These are phyloP conservation scores for Neofusicoccum laricinum DNA, from an alignment of 2,329 filamentous ascomycete genomes.

Conservation along the genomic window DNA sequence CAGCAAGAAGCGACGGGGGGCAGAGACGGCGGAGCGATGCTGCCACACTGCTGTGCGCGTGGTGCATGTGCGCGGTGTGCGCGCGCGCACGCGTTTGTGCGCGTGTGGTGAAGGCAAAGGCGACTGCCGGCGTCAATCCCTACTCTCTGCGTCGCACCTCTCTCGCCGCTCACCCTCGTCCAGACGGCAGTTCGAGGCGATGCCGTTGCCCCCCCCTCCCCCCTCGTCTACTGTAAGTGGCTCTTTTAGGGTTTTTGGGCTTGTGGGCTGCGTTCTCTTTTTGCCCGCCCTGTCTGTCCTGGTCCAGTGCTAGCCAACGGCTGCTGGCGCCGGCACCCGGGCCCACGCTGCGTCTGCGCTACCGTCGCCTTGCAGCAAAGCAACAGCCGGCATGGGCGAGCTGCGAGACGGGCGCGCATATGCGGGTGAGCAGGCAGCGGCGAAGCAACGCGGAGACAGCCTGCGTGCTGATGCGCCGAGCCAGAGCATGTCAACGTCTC, in stretches of 20 bases:
- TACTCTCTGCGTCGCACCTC: not conserved
- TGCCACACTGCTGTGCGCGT: too few relatives aligned
- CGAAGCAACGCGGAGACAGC: not conserved
- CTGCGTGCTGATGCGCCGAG: not conserved
- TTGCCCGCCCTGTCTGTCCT: not conserved
- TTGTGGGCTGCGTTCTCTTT: not conserved
- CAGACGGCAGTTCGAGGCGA: constrained; percentile 2
- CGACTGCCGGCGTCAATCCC: not conserved
- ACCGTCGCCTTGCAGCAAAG: not conserved
- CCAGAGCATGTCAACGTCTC: not conserved
- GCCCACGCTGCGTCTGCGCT: not conserved
- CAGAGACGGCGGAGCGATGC: not conserved
- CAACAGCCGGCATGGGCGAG: too few relatives aligned
- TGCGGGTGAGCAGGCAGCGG: not conserved
- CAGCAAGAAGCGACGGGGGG: not conserved
- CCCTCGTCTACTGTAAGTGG: not conserved
- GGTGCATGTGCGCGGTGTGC: too few relatives aligned
- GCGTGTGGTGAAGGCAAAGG: not conserved
- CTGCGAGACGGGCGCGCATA: not conserved
- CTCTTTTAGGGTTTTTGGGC: not conserved
- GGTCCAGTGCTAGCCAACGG: not conserved
- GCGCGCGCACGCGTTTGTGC: not conserved
- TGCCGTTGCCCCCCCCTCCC: not conserved
- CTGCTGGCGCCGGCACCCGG: not conserved
- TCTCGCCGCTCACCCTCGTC: not conserved